Evolutionary conservation across 495 filamentous ascomycete species (phyloP).

Genomic region (Neurospora intermedia): DNA sequence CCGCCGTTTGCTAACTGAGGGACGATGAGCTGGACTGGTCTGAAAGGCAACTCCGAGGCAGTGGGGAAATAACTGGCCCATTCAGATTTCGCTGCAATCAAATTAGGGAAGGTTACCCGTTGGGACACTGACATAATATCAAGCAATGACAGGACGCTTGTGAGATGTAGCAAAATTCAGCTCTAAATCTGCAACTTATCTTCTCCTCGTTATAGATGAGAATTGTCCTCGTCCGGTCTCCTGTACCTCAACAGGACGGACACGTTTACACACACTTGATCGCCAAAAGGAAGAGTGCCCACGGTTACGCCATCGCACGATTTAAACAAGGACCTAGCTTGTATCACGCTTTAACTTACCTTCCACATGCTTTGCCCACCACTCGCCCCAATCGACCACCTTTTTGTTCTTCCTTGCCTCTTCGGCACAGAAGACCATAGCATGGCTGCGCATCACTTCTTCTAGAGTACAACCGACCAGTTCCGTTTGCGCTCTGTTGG

Average conservation of each 20-base stretch:
- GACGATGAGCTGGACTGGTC: not conserved
- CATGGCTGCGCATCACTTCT: constrained; percentile 80
- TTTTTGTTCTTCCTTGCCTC: constrained; percentile 60
- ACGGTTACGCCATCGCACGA: not conserved
- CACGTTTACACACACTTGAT: not conserved
- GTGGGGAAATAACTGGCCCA: not conserved
- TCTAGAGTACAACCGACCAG: constrained; percentile 74
- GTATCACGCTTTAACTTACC: constrained; percentile 6
- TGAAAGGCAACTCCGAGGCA: not conserved
- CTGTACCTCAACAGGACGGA: not conserved
- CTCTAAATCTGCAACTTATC: not conserved
- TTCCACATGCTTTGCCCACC: constrained; percentile 58
- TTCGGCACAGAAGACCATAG: constrained; percentile 89
- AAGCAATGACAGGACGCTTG: not conserved
- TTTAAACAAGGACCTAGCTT: not conserved
- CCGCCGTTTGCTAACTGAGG: not conserved
- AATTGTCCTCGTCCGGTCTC: not conserved
- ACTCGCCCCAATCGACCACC: constrained; percentile 65
- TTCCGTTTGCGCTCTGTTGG: constrained; percentile 61
- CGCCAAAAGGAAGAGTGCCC: not conserved
- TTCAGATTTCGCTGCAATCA: not conserved
- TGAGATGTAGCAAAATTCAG: no score
- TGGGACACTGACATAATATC: not conserved
- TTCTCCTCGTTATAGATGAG: not conserved
- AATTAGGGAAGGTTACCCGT: not conserved